A percentile compares a stretch with the other conserved stretches of the same genome.
phyloP scores from a whole-genome alignment of 2,329 filamentous ascomycete species.

The Calonectria multiphialidica region DNA sequence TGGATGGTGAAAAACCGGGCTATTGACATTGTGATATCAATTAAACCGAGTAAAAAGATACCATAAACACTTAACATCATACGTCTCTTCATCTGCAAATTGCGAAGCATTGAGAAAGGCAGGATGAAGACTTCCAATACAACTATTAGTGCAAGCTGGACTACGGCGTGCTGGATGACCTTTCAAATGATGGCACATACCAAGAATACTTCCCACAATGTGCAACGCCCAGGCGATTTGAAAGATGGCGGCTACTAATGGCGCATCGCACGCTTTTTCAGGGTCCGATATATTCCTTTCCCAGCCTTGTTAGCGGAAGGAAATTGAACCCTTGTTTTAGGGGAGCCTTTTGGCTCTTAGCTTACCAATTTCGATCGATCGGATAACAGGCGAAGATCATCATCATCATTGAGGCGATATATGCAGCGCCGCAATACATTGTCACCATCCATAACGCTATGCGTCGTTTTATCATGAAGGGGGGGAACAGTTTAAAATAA shows the following conservation, averaged over 20 bases:
- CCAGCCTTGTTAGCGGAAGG: not conserved
- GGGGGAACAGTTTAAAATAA: not conserved
- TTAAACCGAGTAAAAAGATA: not conserved
- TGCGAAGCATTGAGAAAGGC: not conserved
- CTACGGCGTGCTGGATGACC: too few relatives aligned
- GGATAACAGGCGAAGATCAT: not conserved
- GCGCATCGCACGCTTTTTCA: not conserved
- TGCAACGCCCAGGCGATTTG: not conserved
- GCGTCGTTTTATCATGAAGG: not conserved
- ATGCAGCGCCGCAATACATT: not conserved
- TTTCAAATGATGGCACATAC: not conserved
- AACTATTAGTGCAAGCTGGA: not conserved
- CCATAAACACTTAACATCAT: not conserved
- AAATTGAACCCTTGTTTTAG: not conserved
- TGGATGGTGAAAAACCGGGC: not conserved
- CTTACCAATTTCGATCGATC: not conserved
- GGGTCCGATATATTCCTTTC: not conserved
- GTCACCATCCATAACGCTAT: not conserved
- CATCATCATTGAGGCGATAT: not conserved
- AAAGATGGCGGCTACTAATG: not conserved
- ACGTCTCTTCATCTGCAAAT: not conserved
- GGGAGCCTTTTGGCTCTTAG: too few relatives aligned
- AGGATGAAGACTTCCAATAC: not conserved
- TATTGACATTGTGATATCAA: not conserved
- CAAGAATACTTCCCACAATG: not conserved